Base-by-base conservation (phyloP, 306 rosid species). In the Pyrus pyrifolia region DNA sequence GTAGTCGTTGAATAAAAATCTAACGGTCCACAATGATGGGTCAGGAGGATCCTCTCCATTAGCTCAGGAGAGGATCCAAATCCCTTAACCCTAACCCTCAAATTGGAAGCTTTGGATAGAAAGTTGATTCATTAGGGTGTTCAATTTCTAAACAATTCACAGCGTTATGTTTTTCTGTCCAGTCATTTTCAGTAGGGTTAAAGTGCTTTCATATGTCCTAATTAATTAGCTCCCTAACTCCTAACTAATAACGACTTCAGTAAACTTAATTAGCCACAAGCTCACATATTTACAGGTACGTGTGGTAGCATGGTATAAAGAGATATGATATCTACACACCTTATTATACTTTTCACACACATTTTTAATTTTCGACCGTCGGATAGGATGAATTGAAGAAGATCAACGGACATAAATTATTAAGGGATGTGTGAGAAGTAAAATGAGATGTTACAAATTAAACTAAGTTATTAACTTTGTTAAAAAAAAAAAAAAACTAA, bases 291-390 rank as follows among this genome's bases (percentile, higher is more conserved):
- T 27, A 61, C 66, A 61, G 18, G 31, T 63, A 60, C 49, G 30
- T 68, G 78, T 79, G 84, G 83, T 58, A 67, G 65, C 76, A 25
- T 25, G 27, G 27, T 25, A 25, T 25, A 25, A 25, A 25, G 27
- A 25, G 27, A 25, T 25, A 25, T 25, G 27, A 25, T 25, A 25
- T 25, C 25, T 1, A 25, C 1, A 25, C 25, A 25, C 25, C 25
- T 25, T 1, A 25, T 25, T 25, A 1, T 25, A 25, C 25, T 25
- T 25, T 1, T 25, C 27, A 25, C 27, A 25, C 27, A 25, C 27
- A 1, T 25, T 25, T 25, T 25, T 25, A 25, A 25, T 25, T 25
- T 25, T 25, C 27, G 27, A 25, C 2, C 27, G 27, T 25, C 27
- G 27, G 27, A 25, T 25, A 2, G 27, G 27, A 25, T 25, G 27